Evolutionary conservation across 2,329 filamentous ascomycete genomes (phyloP), one percentile per base, ranked within the genome.

Genomic region (Epichloe gansuensis): DNA sequence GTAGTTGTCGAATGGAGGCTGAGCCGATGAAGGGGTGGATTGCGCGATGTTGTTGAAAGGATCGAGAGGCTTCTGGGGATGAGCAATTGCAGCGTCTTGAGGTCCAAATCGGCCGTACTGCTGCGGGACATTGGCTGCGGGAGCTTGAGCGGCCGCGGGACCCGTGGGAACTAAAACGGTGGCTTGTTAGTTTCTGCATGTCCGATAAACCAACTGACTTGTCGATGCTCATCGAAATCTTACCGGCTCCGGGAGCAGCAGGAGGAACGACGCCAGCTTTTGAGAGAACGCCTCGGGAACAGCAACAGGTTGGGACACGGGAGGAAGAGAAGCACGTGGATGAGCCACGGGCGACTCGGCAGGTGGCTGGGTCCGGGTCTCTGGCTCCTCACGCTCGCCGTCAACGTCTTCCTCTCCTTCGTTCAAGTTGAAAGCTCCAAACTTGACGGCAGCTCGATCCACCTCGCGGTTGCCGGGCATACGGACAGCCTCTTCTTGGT

Each of bases 391-490:
- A 57, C 91, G 83, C 64, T 96, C 90, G 58, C 91, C 90, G 64
- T 97, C 93, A 57, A 95, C 88, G 63, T 96, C 91, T 51, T 90
- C 86, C 48, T 91, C 86, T 55, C 80, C 80, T 51, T 84, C 90
- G 65, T 88, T 91, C 63, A 98, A 70, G 64, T 86, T 94, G 76
- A 98, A 88, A 67, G 91, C 94, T 57, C 93, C 93, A 67, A 98
- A 98, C 66, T 97, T 91, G 48, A 98, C 90, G 48, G 91, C 87
- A 59, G 91, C 82, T 62, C 90, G 85, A 67, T 97, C 91, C 31
- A 98, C 86, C 51, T 93, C 91, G 60, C 93, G 90, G 73, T 96
- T 95, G 55, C 88, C 90, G 46, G 93, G 93, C 91, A 98, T 96
- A 58, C 95, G 90, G 42, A 98, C 93, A 54, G 93, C 89, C 72